phyloP scores from a whole-genome alignment of 768 basidiomycete species.

The Grammothele lineata region DNA sequence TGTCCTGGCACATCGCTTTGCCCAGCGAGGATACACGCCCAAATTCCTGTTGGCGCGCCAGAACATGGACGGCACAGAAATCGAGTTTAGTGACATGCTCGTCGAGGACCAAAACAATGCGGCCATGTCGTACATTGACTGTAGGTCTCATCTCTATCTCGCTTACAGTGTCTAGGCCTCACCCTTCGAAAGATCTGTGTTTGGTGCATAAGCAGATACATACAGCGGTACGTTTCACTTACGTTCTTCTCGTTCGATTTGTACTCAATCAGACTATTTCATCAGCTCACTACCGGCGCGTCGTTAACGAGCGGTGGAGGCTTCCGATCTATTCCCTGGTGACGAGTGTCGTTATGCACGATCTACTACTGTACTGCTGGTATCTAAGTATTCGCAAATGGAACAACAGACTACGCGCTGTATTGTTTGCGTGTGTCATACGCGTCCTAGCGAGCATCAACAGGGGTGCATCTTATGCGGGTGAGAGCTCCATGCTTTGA shows the following conservation, averaged over 20 bases:
- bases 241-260: too few relatives aligned
- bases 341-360: neutral
- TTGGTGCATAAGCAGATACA: constrained; percentile 37
- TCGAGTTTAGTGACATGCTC: constrained; percentile 96
- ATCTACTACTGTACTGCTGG: neutral
- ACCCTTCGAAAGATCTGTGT: constrained; percentile 28
- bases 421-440: too few relatives aligned
- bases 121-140: constrained; percentile 88
- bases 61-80: constrained; percentile 87
- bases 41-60: constrained; percentile 82
- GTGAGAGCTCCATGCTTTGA: too few relatives aligned
- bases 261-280: neutral
- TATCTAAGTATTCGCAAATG: too few relatives aligned
- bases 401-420: too few relatives aligned
- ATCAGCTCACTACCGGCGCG: constrained; percentile 11
- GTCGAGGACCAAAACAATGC: constrained; percentile 97
- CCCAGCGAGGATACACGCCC: constrained; percentile 46
- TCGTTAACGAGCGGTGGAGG: constrained; percentile 10
- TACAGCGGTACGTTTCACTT: constrained; percentile 24
- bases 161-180: neutral
- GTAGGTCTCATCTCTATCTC: constrained; percentile 42
- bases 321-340: constrained; percentile 16
- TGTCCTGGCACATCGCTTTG: constrained; percentile 66
- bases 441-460: too few relatives aligned
- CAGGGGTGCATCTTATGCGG: too few relatives aligned